Base-by-base conservation (phyloP, 139 green algal genomes). In the Edaphochlamys debaryana region DNA sequence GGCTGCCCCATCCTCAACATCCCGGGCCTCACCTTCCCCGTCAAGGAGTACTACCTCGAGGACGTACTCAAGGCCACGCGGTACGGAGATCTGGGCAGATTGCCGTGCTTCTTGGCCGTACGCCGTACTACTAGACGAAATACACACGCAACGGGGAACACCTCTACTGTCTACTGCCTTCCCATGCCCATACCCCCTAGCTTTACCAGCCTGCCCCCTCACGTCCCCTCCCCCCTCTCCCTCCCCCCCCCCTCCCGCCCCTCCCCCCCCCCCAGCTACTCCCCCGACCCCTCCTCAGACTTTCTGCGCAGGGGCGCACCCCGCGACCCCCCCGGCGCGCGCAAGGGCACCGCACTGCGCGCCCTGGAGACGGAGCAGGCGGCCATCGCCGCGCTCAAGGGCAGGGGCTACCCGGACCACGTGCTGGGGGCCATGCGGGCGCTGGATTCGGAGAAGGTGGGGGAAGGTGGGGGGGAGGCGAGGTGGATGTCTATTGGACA, bases 1-100 rank as follows among this genome's bases (percentile, higher is more conserved):
- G 13, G 62, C 29, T n/a, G 41, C 72, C 54, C 72, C 30, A 30
- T 79, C 8, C 52, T 88, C 20, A 41, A 63, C 52, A 90, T 92
- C 48, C 75, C 76, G 11, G 88, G 88, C 7, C 68, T 80, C 69
- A 89, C 86, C 20, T 79, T 69, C 64, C 72, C 79, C 15, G 89
- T 92, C 38, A 77, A 91, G 76, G 64, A 91, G 79, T 69, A 84
- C n/a, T 92, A 73, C 69, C 62, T 90, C 69, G 86, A 90, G 50
- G 86, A 90, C 37, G 50, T 84, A 13, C 63, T 69, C 32, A 25
- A 17, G 63, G 3, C 42, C 17, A 69, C 63, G 19, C 32, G 63
- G 63, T 69, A 34, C 17, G 63, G 32, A 4, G 32, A 54, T 54
- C 48, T 54, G 11, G 48, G 15, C 48, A 54, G 15, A 15, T 15